phyloP scores from a whole-genome alignment of 108 stramenopile species.

The Nitzschia sp. region DNA sequence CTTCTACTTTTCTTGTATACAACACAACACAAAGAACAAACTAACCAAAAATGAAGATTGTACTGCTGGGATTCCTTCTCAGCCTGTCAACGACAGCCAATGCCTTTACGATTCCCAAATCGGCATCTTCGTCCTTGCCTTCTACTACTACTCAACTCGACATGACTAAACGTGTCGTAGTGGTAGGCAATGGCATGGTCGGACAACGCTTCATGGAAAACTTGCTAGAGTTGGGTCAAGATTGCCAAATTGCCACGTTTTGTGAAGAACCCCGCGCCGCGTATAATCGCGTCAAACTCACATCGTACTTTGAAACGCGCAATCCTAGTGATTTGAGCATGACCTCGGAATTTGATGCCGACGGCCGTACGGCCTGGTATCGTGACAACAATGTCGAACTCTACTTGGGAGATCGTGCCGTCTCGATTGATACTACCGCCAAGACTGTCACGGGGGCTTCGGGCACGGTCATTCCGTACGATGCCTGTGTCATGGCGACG shows the following conservation, averaged over 20 bases:
- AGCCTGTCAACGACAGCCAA: background rate
- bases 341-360: constrained; percentile 79
- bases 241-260: constrained; percentile 77
- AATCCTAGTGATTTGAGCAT: constrained; percentile 82
- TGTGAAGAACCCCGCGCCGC: constrained; percentile 93
- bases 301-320: constrained; percentile 90
- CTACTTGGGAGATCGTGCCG: constrained; percentile 81
- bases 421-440: constrained; percentile 75
- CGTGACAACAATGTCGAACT: constrained; percentile 83
- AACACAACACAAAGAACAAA: background rate
- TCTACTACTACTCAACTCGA: constrained; percentile 5
- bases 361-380: constrained; percentile 86
- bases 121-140: background rate
- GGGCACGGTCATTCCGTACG: constrained; percentile 79
- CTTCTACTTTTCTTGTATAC: too few relatives aligned
- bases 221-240: constrained; percentile 68
- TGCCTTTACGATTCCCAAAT: background rate
- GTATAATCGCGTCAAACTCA: constrained; percentile 93
- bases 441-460: constrained; percentile 82
- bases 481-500: constrained; percentile 91
- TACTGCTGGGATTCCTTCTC: background rate
- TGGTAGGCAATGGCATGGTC: constrained; percentile 93
- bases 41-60: background rate
- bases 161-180: constrained; percentile 79
- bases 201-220: constrained; percentile 95